phyloP scores from a whole-genome alignment of 2,329 filamentous ascomycete genomes.

The Triangularia setosa region DNA sequence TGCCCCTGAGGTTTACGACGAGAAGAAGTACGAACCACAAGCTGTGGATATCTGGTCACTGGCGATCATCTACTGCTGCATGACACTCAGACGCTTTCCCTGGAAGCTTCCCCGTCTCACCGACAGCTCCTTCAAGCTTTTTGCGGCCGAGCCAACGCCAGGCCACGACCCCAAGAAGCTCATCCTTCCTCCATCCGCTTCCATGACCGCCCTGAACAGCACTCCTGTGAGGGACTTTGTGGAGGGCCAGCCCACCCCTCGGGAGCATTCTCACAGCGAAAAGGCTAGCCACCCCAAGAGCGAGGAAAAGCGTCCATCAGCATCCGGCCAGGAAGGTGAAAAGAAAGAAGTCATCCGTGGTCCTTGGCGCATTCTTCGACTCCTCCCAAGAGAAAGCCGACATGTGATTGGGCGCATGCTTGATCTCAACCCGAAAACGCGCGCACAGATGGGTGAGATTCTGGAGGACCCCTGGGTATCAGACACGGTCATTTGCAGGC shows the following conservation, averaged over 20 bases:
- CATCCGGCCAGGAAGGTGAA: conserved; percentile 34
- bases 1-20: conserved; percentile 93
- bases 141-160: conserved; percentile 78
- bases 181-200: conserved; percentile 43
- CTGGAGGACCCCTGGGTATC: conserved; percentile 87
- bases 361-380: conserved; percentile 81
- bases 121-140: conserved; percentile 93
- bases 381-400: conserved; percentile 83
- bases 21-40: conserved; percentile 87
- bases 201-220: conserved; percentile 41
- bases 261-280: conserved; percentile 9
- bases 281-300: conserved; percentile 16
- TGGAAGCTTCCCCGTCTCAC: conserved; percentile 93
- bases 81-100: conserved; percentile 90
- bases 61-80: conserved; percentile 98
- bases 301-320: background rate
- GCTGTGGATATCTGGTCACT: conserved; percentile 97
- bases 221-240: conserved; percentile 27
- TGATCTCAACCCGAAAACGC: conserved; percentile 76
- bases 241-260: conserved; percentile 17
- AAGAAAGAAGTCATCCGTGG: conserved; percentile 82
- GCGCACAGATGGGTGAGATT: conserved; percentile 82
- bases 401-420: conserved; percentile 92
- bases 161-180: conserved; percentile 59
- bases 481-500: conserved; percentile 77